These are phyloP conservation scores for Solanum neorickii DNA, from an alignment of 257 asterid species.

Conservation along the genomic window DNA sequence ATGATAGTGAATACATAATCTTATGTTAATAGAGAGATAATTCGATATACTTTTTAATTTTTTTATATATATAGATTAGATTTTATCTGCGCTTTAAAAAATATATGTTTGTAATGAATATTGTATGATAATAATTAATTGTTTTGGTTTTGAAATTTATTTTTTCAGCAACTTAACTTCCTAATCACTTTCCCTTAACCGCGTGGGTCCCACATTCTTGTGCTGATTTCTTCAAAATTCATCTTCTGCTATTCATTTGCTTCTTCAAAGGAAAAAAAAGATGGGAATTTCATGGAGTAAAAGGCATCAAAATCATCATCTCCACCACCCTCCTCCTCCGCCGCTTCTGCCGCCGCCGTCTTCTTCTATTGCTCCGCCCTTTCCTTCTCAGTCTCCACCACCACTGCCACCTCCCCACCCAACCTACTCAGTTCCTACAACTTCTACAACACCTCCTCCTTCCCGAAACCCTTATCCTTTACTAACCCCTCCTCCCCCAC, in stretches of 20 bases:
- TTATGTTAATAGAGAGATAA: too few relatives aligned
- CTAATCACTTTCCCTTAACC: background rate
- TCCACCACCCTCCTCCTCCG: background rate
- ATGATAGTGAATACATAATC: too few relatives aligned
- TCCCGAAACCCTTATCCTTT: constrained; percentile 18
- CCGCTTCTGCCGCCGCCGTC: background rate
- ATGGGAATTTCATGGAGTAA: constrained; percentile 60
- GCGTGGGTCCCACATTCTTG: background rate
- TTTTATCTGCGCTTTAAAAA: too few relatives aligned
- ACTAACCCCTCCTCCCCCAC: constrained; percentile 12
- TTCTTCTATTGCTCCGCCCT: background rate
- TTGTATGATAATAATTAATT: too few relatives aligned
- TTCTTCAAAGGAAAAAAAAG: background rate
- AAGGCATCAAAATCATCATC: constrained; percentile 30
- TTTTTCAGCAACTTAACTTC: background rate
- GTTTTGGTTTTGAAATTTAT: too few relatives aligned
- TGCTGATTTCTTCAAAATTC: background rate
- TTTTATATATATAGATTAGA: too few relatives aligned
- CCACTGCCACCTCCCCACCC: constrained; percentile 13
- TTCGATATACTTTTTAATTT: too few relatives aligned
- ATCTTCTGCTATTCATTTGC: background rate
- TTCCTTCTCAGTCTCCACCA: background rate
- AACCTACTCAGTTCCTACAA: constrained; percentile 32
- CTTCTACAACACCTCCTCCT: constrained; percentile 34
- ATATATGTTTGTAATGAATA: too few relatives aligned